Evolutionary conservation across 2,329 filamentous ascomycete species (phyloP), one percentile per base, ranked within the genome.

Genomic region (Pyrenophora tritici-repentis): DNA sequence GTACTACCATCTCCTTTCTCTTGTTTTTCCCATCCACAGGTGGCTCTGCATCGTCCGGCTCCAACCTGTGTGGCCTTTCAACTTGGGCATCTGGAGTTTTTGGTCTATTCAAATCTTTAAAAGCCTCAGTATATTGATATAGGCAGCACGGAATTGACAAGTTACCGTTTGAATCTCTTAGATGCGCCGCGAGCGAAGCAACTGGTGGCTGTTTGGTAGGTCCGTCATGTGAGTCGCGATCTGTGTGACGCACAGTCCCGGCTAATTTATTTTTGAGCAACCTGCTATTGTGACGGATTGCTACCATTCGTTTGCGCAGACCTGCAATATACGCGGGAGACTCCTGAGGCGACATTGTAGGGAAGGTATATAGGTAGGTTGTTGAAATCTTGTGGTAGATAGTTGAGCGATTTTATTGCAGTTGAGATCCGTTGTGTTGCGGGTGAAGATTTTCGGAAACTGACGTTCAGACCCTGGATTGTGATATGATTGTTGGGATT

Each of bases 241-340:
- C 13, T 4, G 29, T 18, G 33, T 44, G 26, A 4, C 20, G 38
- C 34, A 38, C 14, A 13, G 24, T 20, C n/a, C 26, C 22, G 9
- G 38, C 14, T 10, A 52, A 13, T 10, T 1, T 40, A 6, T 31
- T 16, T 8, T 34, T 48, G 29, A 52, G 5, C 1, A n/a, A 38
- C 2, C 6, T n/a, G 14, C 24, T 24, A 16, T 43, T 43, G 4
- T 35, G 16, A 13, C 39, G 38, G 35, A 53, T 41, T 2, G 35
- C 31, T 5, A 14, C 45, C 20, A 53, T 37, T 29, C 45, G 45
- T n/a, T 53, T 22, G n/a, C 35, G 22, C 10, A 53, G 18, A 9
- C 26, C 18, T 7, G 16, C 6, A 29, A 49, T n/a, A 16, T 41
- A 34, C 3, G 10, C 2, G 3, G 39, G 3, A 2, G 29, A 31